A percentile compares a stretch with the other conserved stretches of the same genome.
These are phyloP conservation scores for Puccinellia tenuiflora DNA, from an alignment of 176 grass and related monocot species.

Conservation along the genomic window DNA sequence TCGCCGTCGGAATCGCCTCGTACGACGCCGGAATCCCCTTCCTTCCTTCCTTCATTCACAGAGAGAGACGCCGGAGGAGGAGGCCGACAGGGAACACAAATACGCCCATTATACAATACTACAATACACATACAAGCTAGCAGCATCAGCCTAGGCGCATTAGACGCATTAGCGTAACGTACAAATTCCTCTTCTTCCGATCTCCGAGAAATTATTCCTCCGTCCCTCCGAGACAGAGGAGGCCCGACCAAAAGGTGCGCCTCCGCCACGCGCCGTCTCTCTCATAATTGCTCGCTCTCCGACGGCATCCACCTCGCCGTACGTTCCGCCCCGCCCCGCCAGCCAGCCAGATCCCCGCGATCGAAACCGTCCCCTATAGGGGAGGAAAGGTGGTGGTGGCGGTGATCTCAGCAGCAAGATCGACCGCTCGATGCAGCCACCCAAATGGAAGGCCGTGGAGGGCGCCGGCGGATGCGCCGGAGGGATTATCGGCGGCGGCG, in stretches of 20 bases:
- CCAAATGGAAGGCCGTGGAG: constrained; percentile 44
- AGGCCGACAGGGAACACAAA: not conserved
- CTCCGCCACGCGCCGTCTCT: not conserved
- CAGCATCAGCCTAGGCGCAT: not conserved
- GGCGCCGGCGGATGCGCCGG: not conserved
- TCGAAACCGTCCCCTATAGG: not conserved
- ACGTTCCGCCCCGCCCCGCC: not conserved
- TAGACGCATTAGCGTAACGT: not conserved
- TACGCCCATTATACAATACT: not conserved
- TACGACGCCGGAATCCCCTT: not conserved
- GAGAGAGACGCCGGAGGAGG: not conserved
- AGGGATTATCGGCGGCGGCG: not conserved
- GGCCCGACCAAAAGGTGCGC: constrained; percentile 4
- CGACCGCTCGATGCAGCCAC: constrained; percentile 10
- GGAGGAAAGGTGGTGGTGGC: not conserved
- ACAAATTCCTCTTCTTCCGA: not conserved
- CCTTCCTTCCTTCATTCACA: not conserved
- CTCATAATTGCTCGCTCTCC: constrained; percentile 7
- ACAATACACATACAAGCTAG: not conserved
- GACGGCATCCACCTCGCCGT: constrained; percentile 14
- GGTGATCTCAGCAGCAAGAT: constrained; percentile 7
- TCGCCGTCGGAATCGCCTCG: not conserved
- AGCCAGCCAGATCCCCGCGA: constrained; percentile 26
- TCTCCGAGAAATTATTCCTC: constrained; percentile 2
- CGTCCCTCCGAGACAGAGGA: not conserved